Base-by-base conservation (phyloP, 768 basidiomycete species). In the Kwoniella shandongensis region DNA sequence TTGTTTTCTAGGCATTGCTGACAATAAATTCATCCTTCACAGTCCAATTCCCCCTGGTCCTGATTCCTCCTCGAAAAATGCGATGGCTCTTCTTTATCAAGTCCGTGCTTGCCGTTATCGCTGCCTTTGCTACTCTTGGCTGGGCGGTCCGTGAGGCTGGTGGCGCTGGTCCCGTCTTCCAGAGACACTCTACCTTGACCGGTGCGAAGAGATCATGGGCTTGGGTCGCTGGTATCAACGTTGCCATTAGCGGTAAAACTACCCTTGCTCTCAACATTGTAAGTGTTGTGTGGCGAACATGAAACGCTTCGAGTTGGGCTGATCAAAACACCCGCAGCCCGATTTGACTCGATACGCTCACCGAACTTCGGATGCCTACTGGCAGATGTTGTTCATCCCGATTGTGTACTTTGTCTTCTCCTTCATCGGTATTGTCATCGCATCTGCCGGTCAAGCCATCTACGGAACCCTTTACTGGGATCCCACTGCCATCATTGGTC, bases 291-390 rank as follows among this genome's bases (percentile, higher is more conserved):
- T n/a, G n/a, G n/a, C n/a, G n/a, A n/a, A n/a, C 18, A 4, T 58
- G n/a, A n/a, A n/a, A n/a, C n/a, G n/a, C n/a, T n/a, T n/a, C n/a
- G n/a, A n/a, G n/a, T n/a, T n/a, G n/a, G n/a, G n/a, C n/a, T n/a
- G n/a, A n/a, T n/a, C n/a, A n/a, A n/a, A n/a, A n/a, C n/a, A n/a
- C 12, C 18, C 20, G 12, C 51, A 70, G 56, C 86, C 89, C 1
- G 91, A 93, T 76, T 90, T 93, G 69, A 89, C 89, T 81, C 83
- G 89, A 67, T 91, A 91, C 75, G 87, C 89, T 62, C 54, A 51
- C n/a, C 50, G 38, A 3, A 51, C 68, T 4, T 59, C 57, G 10
- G 69, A 45, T 1, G 38, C 66, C 82, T 86, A 83, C 62, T 78
- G 88, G 42, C 89, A 91, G 66, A 71, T 88, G 22, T 60, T 85